Conservation (phyloP, 2,329 filamentous ascomycete genomes). For the Beauveria medogensis region DNA sequence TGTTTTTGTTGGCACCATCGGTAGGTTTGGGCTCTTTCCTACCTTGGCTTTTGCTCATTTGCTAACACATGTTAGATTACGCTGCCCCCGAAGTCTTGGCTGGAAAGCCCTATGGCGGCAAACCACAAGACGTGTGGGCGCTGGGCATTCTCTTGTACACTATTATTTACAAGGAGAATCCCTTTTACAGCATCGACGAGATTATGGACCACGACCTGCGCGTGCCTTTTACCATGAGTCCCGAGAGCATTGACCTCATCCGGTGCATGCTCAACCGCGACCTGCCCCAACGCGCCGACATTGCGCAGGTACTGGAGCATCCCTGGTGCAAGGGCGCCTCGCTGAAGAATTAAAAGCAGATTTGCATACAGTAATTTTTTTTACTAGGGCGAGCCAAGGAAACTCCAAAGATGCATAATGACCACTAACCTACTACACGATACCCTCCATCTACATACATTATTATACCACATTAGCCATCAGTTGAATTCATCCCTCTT, state of each 20-base stretch:
- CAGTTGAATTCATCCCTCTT: not conserved
- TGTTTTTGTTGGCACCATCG: conserved; percentile 97
- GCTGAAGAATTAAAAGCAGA: conserved; percentile 7
- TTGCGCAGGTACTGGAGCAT: conserved; percentile 79
- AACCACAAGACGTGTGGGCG: conserved; percentile 98
- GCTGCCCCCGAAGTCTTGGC: conserved; percentile 96
- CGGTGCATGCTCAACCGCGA: conserved; percentile 88
- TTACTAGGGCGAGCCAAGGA: not conserved
- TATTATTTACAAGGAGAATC: conserved; percentile 98
- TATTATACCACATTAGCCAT: not conserved
- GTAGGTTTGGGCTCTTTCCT: conserved; percentile 43
- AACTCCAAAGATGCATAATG: not conserved
- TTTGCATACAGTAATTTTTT: not conserved
- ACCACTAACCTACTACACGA: not conserved
- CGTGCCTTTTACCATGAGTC: conserved; percentile 80
- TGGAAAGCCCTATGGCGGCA: conserved; percentile 84
- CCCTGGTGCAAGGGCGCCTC: conserved; percentile 55
- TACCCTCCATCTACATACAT: conserved; percentile 1
- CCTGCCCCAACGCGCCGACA: conserved; percentile 74
- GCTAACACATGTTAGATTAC: conserved; percentile 58
- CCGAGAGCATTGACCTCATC: conserved; percentile 87
- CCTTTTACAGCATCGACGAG: conserved; percentile 97
- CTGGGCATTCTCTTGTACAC: conserved; percentile 95
- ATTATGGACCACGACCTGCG: conserved; percentile 96
- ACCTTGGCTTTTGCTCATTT: not conserved